Conservation (phyloP, 352 stramenopile genomes). For the Globisporangium splendens region DNA sequence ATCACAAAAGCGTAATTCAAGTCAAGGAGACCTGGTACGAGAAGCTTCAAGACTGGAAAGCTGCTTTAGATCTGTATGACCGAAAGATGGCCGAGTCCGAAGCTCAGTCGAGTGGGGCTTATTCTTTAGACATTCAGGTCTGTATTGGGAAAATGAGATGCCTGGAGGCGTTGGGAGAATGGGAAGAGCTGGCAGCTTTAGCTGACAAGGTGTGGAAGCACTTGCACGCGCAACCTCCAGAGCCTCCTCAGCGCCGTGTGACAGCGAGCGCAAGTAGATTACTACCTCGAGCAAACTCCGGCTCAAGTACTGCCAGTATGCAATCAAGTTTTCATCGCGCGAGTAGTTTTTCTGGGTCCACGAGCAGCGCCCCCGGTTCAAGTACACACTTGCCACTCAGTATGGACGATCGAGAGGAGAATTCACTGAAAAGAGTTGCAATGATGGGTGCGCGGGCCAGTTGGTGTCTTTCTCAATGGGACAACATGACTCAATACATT, state of each 20-base stretch:
- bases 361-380: conserved; percentile 15
- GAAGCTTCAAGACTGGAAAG: conserved; percentile 97
- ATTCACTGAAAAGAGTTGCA: conserved; percentile 54
- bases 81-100: conserved; percentile 57
- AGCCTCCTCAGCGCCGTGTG: conserved; percentile 5
- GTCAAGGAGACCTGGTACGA: conserved; percentile 96
- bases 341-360: conserved; percentile 29
- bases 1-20: conserved; percentile 82
- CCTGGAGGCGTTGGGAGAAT: conserved; percentile 95
- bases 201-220: conserved; percentile 60
- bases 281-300: conserved; percentile 8
- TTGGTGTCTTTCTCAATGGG: conserved; percentile 83
- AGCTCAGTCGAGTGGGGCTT: not conserved
- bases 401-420: conserved; percentile 44
- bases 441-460: conserved; percentile 83
- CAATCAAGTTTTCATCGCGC: conserved; percentile 18
- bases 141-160: conserved; percentile 97
- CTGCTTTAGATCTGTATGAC: conserved; percentile 94
- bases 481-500: conserved; percentile 81
- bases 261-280: conserved; percentile 6
- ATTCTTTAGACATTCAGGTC: conserved; percentile 83
- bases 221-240: conserved; percentile 23
- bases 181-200: conserved; percentile 91
- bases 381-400: not conserved
- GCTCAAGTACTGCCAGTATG: conserved; percentile 8